These are phyloP conservation scores for Orbilia quercus DNA, from an alignment of 2,329 filamentous ascomycete genomes.

Conservation along the genomic window DNA sequence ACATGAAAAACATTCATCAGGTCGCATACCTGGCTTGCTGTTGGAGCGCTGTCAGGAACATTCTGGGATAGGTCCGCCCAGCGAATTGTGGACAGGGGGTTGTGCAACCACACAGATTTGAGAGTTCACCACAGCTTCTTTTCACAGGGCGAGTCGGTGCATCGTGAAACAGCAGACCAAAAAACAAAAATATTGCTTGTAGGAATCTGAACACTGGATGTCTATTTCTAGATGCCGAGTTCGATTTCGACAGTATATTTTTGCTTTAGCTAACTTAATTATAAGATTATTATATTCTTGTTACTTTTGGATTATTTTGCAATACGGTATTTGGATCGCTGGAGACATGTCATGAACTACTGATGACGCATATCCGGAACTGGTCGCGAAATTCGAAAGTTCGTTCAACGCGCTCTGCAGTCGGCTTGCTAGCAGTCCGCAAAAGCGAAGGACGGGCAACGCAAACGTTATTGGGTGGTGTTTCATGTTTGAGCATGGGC, in stretches of 20 bases:
- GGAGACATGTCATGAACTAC: too few relatives aligned
- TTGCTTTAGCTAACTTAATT: too few relatives aligned
- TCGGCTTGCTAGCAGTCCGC: too few relatives aligned
- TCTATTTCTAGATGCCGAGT: slow-evolving; percentile 21
- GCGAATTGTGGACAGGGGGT: slow-evolving; percentile 27
- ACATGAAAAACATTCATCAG: slow-evolving; percentile 21
- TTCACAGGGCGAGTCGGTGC: slow-evolving; percentile 49
- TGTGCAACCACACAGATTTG: slow-evolving; percentile 27
- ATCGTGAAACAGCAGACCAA: slow-evolving; percentile 46
- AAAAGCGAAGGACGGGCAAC: too few relatives aligned
- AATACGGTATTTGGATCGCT: too few relatives aligned
- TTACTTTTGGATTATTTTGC: too few relatives aligned
- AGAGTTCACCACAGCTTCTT: slow-evolving; percentile 12
- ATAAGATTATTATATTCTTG: too few relatives aligned
- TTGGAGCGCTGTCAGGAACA: background rate
- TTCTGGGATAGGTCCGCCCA: slow-evolving; percentile 2
- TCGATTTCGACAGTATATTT: too few relatives aligned
- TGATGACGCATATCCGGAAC: too few relatives aligned
- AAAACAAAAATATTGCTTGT: slow-evolving; percentile 3
- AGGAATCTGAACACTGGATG: too few relatives aligned
- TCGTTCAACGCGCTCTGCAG: too few relatives aligned
- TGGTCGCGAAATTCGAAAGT: too few relatives aligned
- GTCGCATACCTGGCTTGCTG: slow-evolving; percentile 26
- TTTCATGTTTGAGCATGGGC: slow-evolving; percentile 4
- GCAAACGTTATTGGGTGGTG: background rate